Base-by-base conservation (phyloP, 1,284 basidiomycete species). In the Coriolopsis trogii region DNA sequence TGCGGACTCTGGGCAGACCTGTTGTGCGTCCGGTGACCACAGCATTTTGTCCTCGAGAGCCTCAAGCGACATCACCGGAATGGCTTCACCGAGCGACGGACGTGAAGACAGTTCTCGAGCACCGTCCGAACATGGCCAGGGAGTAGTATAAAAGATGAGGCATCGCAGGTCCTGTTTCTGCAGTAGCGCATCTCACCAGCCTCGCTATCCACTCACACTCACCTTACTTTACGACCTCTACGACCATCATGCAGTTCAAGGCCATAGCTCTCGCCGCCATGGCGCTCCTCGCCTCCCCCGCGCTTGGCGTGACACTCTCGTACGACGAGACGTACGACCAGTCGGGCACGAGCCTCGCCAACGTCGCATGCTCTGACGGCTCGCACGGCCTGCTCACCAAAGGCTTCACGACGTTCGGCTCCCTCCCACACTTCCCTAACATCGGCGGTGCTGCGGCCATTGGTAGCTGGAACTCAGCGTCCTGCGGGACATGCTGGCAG, bases 311-410 rank as follows among this genome's bases (percentile, higher is more conserved):
- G 46, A 61, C 58, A 21, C 61, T 77, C 41, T 70, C 72, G 7
- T 78, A 72, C 58, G 76, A 79, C 63, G 46, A 61, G 24, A 51
- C 58, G n/a, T 84, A 81, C 64, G 78, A 79, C 65, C 54, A 71
- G 13, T 25, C 60, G 5, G 55, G 55, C 8, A 48, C 56, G 33
- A 65, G 72, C 8, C 65, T 81, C 31, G 1, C 51, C 44, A 63
- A 44, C 25, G 70, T 80, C 48, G 72, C 80, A 4, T 83, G 82
- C 63, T 83, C 81, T 3, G 66, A 80, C 46, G 79, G 77, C 6
- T 4, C 63, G 3, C 65, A 76, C 58, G 77, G 76, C 12, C 73
- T 83, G 46, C 26, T 72, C 31, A 72, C 68, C 49, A 70, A 70
- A 29, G 72, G 73, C 5, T 82, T 68, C 65, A 67, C 64, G 24